phyloP scores from a whole-genome alignment of 495 filamentous ascomycete genomes.

The Podospora conica region DNA sequence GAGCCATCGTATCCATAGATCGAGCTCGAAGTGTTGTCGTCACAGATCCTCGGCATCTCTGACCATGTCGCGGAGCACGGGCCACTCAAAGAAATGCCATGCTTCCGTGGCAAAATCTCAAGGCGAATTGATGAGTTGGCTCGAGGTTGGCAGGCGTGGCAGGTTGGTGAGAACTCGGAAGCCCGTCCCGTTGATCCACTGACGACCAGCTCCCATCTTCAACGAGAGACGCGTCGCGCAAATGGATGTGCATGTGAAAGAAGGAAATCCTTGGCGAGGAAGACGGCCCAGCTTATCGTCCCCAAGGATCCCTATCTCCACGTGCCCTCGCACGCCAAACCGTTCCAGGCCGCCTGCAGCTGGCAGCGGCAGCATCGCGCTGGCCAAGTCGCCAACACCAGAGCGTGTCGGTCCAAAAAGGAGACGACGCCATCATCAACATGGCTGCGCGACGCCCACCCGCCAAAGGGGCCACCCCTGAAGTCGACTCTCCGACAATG shows the following conservation, averaged over 20 bases:
- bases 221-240: neutral
- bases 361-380: slow-evolving; percentile 9
- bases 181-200: neutral
- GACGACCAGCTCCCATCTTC: neutral
- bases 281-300: neutral
- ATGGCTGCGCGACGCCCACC: slow-evolving; percentile 25
- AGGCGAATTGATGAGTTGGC: neutral
- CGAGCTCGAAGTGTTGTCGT: neutral
- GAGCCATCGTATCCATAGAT: neutral
- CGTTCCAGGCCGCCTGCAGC: neutral
- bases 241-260: neutral
- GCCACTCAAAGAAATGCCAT: neutral
- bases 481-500: neutral
- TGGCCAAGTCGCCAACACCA: neutral
- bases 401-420: neutral
- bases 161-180: neutral
- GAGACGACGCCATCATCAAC: slow-evolving; percentile 12
- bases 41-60: neutral
- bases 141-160: too few relatives aligned
- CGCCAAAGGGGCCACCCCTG: slow-evolving; percentile 13
- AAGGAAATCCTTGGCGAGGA: neutral
- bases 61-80: neutral
- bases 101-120: neutral
- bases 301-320: neutral
- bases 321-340: slow-evolving; percentile 1